phyloP scores from a whole-genome alignment of 2,329 filamentous ascomycete genomes.

The Fusarium begoniae region DNA sequence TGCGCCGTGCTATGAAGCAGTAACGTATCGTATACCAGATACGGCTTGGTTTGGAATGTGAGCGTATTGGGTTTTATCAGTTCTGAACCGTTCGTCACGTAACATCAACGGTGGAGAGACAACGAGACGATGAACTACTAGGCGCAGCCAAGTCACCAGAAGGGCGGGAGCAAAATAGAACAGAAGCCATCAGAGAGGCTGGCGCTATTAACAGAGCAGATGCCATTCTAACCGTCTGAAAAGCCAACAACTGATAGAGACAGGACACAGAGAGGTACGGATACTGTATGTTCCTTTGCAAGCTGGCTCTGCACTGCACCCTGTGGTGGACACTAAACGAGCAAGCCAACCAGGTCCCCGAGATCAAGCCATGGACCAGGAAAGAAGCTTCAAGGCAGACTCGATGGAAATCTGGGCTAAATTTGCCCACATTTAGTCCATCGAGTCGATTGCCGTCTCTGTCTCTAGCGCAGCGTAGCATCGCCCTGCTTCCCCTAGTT shows the following conservation, averaged over 20 bases:
- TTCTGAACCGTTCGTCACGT: conserved; percentile 24
- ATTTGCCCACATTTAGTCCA: conserved; percentile 35
- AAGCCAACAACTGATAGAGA: background rate
- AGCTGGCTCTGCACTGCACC: background rate
- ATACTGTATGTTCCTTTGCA: conserved; percentile 12
- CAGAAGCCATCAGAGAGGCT: conserved; percentile 12
- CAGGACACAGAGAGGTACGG: background rate
- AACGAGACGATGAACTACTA: conserved; percentile 26
- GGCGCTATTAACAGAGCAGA: conserved; percentile 1
- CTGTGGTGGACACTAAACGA: background rate
- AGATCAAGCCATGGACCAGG: conserved; percentile 18
- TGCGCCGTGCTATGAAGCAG: background rate
- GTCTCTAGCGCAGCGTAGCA: conserved; percentile 16
- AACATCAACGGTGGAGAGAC: conserved; percentile 36
- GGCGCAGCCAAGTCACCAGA: conserved; percentile 26
- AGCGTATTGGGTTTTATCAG: conserved; percentile 20
- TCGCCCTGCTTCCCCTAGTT: conserved; percentile 25
- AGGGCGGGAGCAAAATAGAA: conserved; percentile 26
- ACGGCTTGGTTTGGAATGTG: conserved; percentile 17
- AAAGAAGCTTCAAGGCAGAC: conserved; percentile 30
- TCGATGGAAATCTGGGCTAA: conserved; percentile 19
- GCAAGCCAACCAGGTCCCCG: conserved; percentile 16
- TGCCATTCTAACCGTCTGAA: conserved; percentile 16
- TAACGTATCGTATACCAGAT: conserved; percentile 24
- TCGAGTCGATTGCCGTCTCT: conserved; percentile 26